phyloP scores from a whole-genome alignment of 2,329 filamentous ascomycete species.

The Alternaria incomplexa region DNA sequence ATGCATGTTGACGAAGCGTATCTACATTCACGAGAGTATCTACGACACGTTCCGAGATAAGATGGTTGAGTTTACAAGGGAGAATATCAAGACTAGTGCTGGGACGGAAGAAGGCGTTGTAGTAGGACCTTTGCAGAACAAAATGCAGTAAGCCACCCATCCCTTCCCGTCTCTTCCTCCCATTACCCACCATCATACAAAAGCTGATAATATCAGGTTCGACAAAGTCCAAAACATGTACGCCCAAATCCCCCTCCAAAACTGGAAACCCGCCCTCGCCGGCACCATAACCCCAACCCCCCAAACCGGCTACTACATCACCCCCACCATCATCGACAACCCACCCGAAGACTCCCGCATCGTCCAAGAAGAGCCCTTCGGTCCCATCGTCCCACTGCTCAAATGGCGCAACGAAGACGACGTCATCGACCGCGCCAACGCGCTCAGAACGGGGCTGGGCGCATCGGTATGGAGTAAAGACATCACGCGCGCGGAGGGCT shows the following conservation, averaged over 20 bases:
- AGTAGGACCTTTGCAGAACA: background rate
- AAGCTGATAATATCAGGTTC: too few species aligned
- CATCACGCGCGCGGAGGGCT: slow-evolving; percentile 45
- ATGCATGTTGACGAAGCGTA: slow-evolving; percentile 31
- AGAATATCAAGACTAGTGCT: slow-evolving; percentile 37
- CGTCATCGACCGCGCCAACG: background rate
- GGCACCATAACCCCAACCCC: slow-evolving; percentile 59
- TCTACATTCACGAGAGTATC: slow-evolving; percentile 45
- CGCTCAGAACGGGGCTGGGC: background rate
- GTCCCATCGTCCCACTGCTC: slow-evolving; percentile 68
- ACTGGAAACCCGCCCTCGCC: background rate
- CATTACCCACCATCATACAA: too few species aligned
- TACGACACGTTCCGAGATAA: slow-evolving; percentile 41
- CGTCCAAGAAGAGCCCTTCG: slow-evolving; percentile 67
- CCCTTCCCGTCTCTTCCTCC: too few species aligned
- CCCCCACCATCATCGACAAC: slow-evolving; percentile 60
- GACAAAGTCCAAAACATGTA: background rate
- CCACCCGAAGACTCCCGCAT: slow-evolving; percentile 62
- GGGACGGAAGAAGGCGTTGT: background rate
- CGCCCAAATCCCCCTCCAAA: background rate
- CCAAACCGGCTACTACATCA: slow-evolving; percentile 26
- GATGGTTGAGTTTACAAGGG: slow-evolving; percentile 55
- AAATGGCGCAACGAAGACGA: slow-evolving; percentile 54
- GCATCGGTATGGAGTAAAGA: background rate
- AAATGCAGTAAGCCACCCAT: background rate